Percentiles rank a stretch among this genome's conserved stretches.
Conservation (phyloP, 352 stramenopile species). For the Phytophthora sojae region DNA sequence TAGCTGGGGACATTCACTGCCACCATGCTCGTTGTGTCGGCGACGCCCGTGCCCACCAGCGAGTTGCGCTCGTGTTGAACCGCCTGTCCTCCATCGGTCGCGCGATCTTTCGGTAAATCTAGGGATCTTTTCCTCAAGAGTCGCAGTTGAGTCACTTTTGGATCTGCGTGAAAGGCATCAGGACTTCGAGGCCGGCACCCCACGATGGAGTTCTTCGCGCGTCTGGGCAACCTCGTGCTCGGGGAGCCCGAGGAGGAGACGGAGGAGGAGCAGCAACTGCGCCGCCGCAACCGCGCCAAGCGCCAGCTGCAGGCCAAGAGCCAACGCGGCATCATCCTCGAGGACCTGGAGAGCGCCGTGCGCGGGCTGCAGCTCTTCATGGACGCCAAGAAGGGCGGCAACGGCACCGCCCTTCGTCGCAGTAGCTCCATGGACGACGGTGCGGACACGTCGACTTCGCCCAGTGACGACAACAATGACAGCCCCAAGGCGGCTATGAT, state of each 20-base stretch:
- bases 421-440: constrained; percentile 31
- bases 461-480: constrained; percentile 25
- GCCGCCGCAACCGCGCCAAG: constrained; percentile 62
- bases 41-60: too few relatives aligned
- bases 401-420: constrained; percentile 9
- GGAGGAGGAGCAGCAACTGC: constrained; percentile 54
- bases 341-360: constrained; percentile 80
- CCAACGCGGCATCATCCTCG: constrained; percentile 79
- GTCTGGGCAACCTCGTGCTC: constrained; percentile 55
- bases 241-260: constrained; percentile 63
- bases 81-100: too few relatives aligned
- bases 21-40: too few relatives aligned
- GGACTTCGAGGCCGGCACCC: neutral
- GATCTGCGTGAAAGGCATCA: constrained; percentile 19
- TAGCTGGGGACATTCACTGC: too few relatives aligned
- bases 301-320: constrained; percentile 76
- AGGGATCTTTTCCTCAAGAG: constrained; percentile 14
- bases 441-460: constrained; percentile 9
- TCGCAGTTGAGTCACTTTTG: constrained; percentile 13
- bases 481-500: constrained; percentile 59
- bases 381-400: constrained; percentile 40
- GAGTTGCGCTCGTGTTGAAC: too few relatives aligned
- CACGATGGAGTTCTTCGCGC: constrained; percentile 70
- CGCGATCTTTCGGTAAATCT: too few relatives aligned
- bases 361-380: constrained; percentile 64